Conservation (phyloP, 495 filamentous ascomycete genomes). For the Penicillium lividum region DNA sequence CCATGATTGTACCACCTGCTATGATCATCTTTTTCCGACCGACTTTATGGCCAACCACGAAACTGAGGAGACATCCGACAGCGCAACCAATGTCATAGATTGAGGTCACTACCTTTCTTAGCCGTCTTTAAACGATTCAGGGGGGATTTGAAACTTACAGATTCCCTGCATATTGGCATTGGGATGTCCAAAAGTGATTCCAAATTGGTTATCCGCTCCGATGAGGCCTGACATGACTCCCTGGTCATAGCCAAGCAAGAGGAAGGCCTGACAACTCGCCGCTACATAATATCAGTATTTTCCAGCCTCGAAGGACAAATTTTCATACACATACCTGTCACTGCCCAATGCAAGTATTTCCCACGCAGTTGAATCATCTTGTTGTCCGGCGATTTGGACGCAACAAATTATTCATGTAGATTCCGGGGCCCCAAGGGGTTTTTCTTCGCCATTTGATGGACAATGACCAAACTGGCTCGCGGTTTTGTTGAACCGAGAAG, state of each 20-base stretch:
- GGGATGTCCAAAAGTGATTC: conserved; percentile 40
- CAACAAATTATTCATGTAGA: not conserved
- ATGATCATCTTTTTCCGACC: conserved; percentile 48
- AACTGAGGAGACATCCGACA: conserved; percentile 42
- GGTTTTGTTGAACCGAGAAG: not conserved
- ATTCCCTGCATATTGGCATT: conserved; percentile 43
- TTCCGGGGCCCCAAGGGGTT: not conserved
- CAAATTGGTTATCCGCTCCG: conserved; percentile 41
- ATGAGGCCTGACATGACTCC: conserved; percentile 42
- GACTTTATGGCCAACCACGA: conserved; percentile 41
- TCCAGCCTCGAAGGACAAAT: not conserved
- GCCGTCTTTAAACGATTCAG: not conserved
- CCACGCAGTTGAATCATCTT: conserved; percentile 20
- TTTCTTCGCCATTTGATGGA: not conserved
- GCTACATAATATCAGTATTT: conserved; percentile 7
- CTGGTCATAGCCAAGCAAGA: conserved; percentile 42
- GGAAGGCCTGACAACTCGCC: conserved; percentile 37
- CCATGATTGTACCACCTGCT: conserved; percentile 43
- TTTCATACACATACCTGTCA: conserved; percentile 13
- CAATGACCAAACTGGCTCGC: not conserved
- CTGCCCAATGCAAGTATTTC: conserved; percentile 24
- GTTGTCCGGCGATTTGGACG: not conserved
- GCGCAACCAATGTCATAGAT: conserved; percentile 52
- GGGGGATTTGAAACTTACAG: conserved; percentile 6
- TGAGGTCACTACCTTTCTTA: conserved; percentile 30